Evolutionary conservation across 2,329 filamentous ascomycete species (phyloP), one percentile per base, ranked within the genome.

Genomic region (Monosporascus sp.): DNA sequence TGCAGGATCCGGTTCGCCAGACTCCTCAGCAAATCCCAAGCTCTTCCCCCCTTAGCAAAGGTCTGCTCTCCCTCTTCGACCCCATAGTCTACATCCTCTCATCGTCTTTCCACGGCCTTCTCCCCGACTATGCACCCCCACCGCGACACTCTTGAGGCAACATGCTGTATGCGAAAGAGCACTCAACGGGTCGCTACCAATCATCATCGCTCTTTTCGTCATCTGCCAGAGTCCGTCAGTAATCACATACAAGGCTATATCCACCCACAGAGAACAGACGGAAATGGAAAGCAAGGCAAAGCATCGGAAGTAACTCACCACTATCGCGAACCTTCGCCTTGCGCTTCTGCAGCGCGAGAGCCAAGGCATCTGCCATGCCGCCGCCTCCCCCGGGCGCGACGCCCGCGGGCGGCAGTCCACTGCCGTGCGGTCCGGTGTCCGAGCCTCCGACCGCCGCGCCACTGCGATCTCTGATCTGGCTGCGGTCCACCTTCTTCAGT

Each of bases 321-420:
- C 90, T 96, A 69, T 89, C 87, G 73, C 89, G 90, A 68, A 97
- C 93, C 78, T 96, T 96, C 71, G 90, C 84, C 77, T 97, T 97
- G 70, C 93, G 81, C 74, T 89, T 88, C 66, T 86, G 83, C 62
- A 92, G 72, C 53, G 87, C 88, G 55, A 84, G 86, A 54, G 89
- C 89, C 62, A 96, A 74, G 47, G 90, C 92, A 73, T 88, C 90
- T 22, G 90, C 90, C 80, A 97, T 83, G 37, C 83, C 85, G 52
- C 84, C 82, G 11, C 82, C 80, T 18, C 79, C 79, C 48, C 74
- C 68, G 48, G 76, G 68, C n/a, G 75, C 70, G 44, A 78, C 68
- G 24, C 79, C 79, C 46, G 80, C 72, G 8, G 82, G 72, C 51
- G 81, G 73, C 54, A 77, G 62, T 39, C 75, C 78, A 61, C 76